Base-by-base conservation (phyloP, 164 flowering plant species). In the Malania oleifera region DNA sequence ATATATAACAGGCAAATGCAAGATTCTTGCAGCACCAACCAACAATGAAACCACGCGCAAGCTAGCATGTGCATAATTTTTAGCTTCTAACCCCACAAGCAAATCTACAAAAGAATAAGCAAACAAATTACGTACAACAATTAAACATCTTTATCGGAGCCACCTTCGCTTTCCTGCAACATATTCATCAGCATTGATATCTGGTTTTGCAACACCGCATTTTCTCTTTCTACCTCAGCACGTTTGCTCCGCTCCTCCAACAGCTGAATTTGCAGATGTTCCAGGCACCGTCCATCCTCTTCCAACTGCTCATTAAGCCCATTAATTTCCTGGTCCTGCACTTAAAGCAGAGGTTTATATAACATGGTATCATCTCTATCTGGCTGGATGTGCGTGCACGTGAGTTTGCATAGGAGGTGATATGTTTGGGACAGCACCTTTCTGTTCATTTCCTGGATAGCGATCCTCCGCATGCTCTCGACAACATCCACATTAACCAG, bases 401-500 rank as follows among this genome's bases (percentile, higher is more conserved):
- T n/a, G n/a, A n/a, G n/a, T n/a, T n/a, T n/a, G n/a, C n/a, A n/a
- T n/a, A n/a, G n/a, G n/a, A n/a, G n/a, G n/a, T n/a, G n/a, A n/a
- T n/a, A n/a, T n/a, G n/a, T n/a, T n/a, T n/a, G n/a, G 12, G 18
- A 22, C 9, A 12, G 46, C 9, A 43, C 46, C 20, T 43, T 43
- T 10, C 46, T 17, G 46, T 43, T 43, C 46, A 43, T 43, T 43
- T 43, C 46, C 9, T 43, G 46, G 5, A 43, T 12, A 43, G 46
- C 46, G 9, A 43, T 43, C 46, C 22, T 43, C 46, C 46, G 46
- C 46, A 43, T 43, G 46, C 46, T 43, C 46, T 43, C 46, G 18
- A 43, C 46, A 43, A 43, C 46, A n/a, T 43, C 46, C 46, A 43
- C 46, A 43, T 43, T 43, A 5, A 43, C 46, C 46, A 43, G 22